phyloP scores from a whole-genome alignment of 2,329 filamentous ascomycete species.

The Phaeosphaeria sp. region DNA sequence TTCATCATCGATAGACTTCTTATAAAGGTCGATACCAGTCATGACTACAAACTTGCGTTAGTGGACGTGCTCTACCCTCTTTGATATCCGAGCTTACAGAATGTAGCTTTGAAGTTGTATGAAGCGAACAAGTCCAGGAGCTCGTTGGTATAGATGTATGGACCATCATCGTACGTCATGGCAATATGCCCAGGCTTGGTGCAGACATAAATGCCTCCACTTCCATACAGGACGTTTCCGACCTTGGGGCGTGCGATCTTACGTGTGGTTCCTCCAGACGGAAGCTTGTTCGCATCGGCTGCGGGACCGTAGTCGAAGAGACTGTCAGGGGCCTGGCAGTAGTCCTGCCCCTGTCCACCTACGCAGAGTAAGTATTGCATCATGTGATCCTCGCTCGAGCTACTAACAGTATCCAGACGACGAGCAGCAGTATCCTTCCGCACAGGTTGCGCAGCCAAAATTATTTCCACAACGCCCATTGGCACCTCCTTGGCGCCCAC shows the following conservation, averaged over 20 bases:
- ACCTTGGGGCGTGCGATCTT: constrained; percentile 59
- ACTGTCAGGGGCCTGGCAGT: constrained; percentile 67
- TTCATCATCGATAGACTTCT: constrained; percentile 62
- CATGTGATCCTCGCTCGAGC: not conserved
- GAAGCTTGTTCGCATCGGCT: constrained; percentile 65
- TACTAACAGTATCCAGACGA: constrained; percentile 40
- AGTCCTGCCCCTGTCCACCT: constrained; percentile 45
- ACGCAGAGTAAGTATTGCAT: not conserved
- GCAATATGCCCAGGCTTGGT: constrained; percentile 64
- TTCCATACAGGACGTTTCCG: constrained; percentile 64
- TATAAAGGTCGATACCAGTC: constrained; percentile 63
- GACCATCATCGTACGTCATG: constrained; percentile 72
- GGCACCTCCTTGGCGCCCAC: constrained; percentile 42
- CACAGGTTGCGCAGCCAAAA: constrained; percentile 38
- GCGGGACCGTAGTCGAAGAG: constrained; percentile 65
- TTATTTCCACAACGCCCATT: constrained; percentile 39
- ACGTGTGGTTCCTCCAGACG: constrained; percentile 62
- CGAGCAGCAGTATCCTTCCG: constrained; percentile 44
- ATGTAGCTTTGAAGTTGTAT: constrained; percentile 69
- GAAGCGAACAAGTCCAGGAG: constrained; percentile 66
- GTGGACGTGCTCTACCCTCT: constrained; percentile 56
- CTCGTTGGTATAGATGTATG: constrained; percentile 65
- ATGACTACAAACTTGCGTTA: constrained; percentile 62
- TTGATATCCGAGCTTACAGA: constrained; percentile 52
- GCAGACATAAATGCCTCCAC: constrained; percentile 63